These are phyloP conservation scores for Suillus subluteus DNA, from an alignment of 768 basidiomycete genomes.

Conservation along the genomic window DNA sequence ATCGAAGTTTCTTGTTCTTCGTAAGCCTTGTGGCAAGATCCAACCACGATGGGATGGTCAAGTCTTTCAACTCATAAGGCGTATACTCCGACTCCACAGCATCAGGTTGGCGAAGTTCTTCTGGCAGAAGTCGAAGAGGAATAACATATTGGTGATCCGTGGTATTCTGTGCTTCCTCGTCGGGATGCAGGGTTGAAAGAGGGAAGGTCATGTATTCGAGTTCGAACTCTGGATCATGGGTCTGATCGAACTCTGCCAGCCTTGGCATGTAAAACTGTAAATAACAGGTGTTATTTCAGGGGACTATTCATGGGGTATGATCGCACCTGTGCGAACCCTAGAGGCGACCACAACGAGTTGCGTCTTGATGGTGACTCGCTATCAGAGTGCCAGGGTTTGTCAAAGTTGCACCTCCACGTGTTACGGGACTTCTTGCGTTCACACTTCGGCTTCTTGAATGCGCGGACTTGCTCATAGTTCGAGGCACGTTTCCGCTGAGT, in stretches of 20 bases:
- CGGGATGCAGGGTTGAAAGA: conserved; percentile 44
- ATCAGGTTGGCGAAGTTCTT: conserved; percentile 44
- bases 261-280: conserved; percentile 68
- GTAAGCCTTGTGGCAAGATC: conserved; percentile 64
- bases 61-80: conserved; percentile 73
- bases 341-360: conserved; percentile 70
- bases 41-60: conserved; percentile 79
- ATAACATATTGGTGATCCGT: conserved; percentile 48
- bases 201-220: conserved; percentile 79
- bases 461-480: conserved; percentile 45
- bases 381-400: conserved; percentile 65
- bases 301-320: conserved; percentile 13
- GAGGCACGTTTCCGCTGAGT: conserved; percentile 32
- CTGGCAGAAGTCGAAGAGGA: conserved; percentile 59
- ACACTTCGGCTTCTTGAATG: conserved; percentile 47
- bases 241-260: conserved; percentile 51
- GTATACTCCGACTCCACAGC: conserved; percentile 53
- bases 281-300: conserved; percentile 9
- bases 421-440: conserved; percentile 52
- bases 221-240: conserved; percentile 59
- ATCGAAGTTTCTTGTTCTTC: conserved; percentile 57
- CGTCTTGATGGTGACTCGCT: conserved; percentile 67
- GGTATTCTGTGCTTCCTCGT: conserved; percentile 19
- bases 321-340: conserved; percentile 84
- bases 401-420: conserved; percentile 66